A percentile compares a stretch with the other conserved stretches of the same genome.
Evolutionary conservation across 2,329 filamentous ascomycete species (phyloP).

Genomic region (Lachnellula willkommii): DNA sequence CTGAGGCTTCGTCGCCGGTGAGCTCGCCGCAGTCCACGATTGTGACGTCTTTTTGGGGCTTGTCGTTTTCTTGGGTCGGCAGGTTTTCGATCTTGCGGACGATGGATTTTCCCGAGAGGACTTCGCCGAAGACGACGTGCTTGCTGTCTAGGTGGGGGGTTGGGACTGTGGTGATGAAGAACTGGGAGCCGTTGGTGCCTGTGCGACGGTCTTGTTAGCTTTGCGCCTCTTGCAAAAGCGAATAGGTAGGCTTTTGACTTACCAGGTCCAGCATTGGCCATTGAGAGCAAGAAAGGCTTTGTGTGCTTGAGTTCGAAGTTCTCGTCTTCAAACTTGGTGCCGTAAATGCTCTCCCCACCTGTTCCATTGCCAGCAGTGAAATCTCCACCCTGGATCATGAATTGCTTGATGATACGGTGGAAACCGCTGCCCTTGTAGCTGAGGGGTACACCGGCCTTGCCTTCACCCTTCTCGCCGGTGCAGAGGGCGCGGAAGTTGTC

Average conservation of each 20-base stretch:
- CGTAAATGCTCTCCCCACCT: constrained; percentile 95
- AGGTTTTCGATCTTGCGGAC: constrained; percentile 87
- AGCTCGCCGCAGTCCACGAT: constrained; percentile 86
- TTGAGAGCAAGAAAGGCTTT: constrained; percentile 86
- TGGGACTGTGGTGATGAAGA: constrained; percentile 95
- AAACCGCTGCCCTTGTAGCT: constrained; percentile 92
- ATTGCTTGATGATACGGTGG: constrained; percentile 96
- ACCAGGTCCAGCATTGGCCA: constrained; percentile 96
- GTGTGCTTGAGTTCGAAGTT: constrained; percentile 91
- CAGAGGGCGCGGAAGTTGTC: constrained; percentile 95
- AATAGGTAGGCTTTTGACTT: constrained; percentile 32
- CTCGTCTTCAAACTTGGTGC: constrained; percentile 95
- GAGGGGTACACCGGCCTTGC: constrained; percentile 76
- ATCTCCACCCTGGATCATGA: constrained; percentile 98
- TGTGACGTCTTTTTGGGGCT: constrained; percentile 65
- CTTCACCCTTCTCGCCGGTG: constrained; percentile 87
- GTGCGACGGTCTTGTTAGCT: constrained; percentile 5
- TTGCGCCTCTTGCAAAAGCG: background rate
- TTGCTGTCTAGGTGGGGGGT: constrained; percentile 94
- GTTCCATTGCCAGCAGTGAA: constrained; percentile 94
- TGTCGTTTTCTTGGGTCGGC: constrained; percentile 68
- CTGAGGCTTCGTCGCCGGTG: constrained; percentile 60
- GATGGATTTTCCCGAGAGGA: constrained; percentile 85
- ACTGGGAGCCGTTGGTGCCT: constrained; percentile 95
- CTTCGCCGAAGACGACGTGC: constrained; percentile 95